Percentiles rank a stretch among this genome's conserved stretches.
Conservation (phyloP, 2,329 filamentous ascomycete genomes). For the Biscogniauxia sp. region DNA sequence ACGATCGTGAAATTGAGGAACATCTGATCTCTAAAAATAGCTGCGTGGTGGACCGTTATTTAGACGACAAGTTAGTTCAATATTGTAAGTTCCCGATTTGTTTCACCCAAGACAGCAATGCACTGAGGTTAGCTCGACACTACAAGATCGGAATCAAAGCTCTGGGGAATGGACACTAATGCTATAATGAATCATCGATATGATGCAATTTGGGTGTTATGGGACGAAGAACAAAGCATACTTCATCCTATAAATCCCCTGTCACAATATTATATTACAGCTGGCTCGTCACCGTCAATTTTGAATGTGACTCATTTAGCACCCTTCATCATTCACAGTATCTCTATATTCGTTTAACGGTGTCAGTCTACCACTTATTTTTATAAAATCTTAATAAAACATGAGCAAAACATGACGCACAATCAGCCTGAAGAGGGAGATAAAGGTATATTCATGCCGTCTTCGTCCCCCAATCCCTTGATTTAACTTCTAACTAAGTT, state of each 20-base stretch:
- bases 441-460: slow-evolving; percentile 19
- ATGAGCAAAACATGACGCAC: slow-evolving; percentile 9
- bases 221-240: not conserved
- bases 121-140: not conserved
- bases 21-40: too few relatives aligned
- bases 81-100: not conserved
- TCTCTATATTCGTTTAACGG: too few relatives aligned
- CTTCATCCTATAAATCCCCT: not conserved
- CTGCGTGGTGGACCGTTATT: too few relatives aligned
- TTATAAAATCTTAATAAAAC: too few relatives aligned
- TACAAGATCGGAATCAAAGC: slow-evolving; percentile 4
- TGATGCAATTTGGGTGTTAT: slow-evolving; percentile 12
- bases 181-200: slow-evolving; percentile 26
- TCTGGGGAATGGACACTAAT: slow-evolving; percentile 13
- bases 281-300: not conserved
- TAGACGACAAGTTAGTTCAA: not conserved
- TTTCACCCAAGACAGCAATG: not conserved
- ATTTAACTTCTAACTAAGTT: not conserved
- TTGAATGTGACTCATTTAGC: too few relatives aligned
- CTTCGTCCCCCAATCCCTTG: slow-evolving; percentile 5
- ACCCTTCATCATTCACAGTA: too few relatives aligned
- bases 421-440: slow-evolving; percentile 24
- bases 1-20: too few relatives aligned
- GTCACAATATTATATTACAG: not conserved
- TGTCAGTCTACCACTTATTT: too few relatives aligned